Evolutionary conservation across 768 basidiomycete species (phyloP), one percentile per base, ranked within the genome.

Genomic region (Ephemerocybe angulata): DNA sequence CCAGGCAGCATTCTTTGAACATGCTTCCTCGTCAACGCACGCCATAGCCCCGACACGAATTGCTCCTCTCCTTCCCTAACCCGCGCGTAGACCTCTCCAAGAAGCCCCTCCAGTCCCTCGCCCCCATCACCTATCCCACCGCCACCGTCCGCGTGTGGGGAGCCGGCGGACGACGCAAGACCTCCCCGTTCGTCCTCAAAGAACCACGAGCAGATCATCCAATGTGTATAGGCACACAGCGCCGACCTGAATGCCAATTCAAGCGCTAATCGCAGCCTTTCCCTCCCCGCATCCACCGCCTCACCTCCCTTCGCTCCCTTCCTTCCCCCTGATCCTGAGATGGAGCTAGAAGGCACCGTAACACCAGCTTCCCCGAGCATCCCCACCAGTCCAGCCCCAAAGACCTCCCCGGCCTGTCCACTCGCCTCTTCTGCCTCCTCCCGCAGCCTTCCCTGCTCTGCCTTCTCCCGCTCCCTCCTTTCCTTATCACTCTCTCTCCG

Each of bases 41-140:
- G 75, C 82, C 82, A 84, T 25, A 77, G 71, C 47, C 81, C 83
- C 15, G 81, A 75, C 27, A 79, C 73, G 1, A 76, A 71, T 63
- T 81, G 81, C 25, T 73, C 70, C 61, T 83, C 82, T 59, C 73
- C 65, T 50, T 73, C 67, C 24, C 76, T 70, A 21, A 83, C 72
- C 54, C 63, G 59, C 22, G 64, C 68, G 53, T 69, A 76, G 37
- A 78, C 75, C 62, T 72, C 71, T 25, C 63, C 77, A 59, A 70
- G 70, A 59, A 80, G 64, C 55, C 72, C 72, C 49, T 78, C 78
- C 60, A 80, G 65, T 54, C 71, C 72, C 50, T 78, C 78, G 53
- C 73, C 73, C 41, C 78, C 76, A 3, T 47, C 46, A n/a, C 19
- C 40, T 6, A 19, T 30, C 3, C 30, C 46, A n/a, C 13, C 13